These are phyloP conservation scores for Verbascum thapsus DNA, from an alignment of 257 asterid genomes.

Conservation along the genomic window DNA sequence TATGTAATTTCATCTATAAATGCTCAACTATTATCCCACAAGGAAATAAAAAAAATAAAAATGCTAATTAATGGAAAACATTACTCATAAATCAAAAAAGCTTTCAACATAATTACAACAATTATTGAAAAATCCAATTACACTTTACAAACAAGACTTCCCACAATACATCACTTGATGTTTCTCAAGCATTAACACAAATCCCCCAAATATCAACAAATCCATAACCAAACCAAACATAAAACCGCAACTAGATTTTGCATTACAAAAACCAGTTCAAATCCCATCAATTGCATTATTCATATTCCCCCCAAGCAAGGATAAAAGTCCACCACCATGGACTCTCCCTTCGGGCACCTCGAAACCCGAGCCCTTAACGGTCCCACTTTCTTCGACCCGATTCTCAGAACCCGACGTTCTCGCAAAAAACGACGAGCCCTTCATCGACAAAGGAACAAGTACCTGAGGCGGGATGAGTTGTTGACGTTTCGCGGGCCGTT, in stretches of 20 bases:
- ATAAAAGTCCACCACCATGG: constrained; percentile 85
- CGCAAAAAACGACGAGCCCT: constrained; percentile 36
- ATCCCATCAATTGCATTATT: constrained; percentile 51
- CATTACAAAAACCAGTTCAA: constrained; percentile 24
- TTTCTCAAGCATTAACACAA: constrained; percentile 23
- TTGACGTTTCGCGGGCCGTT: constrained; percentile 45
- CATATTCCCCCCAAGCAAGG: constrained; percentile 68
- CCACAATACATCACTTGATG: background rate
- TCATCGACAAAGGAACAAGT: constrained; percentile 79
- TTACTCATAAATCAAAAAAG: background rate
- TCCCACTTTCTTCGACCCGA: constrained; percentile 32
- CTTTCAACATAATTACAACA: constrained; percentile 26
- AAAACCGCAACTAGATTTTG: constrained; percentile 1
- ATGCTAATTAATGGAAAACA: background rate
- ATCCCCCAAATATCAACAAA: constrained; percentile 17
- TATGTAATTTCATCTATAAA: no score
- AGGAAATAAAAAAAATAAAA: no score
- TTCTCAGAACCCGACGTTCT: constrained; percentile 33
- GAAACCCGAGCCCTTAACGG: constrained; percentile 35
- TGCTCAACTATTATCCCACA: no score
- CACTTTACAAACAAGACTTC: constrained; percentile 16
- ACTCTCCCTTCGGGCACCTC: constrained; percentile 80
- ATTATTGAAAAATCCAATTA: constrained; percentile 10
- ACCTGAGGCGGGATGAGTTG: constrained; percentile 76
- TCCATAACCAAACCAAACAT: constrained; percentile 21